These are phyloP conservation scores for Rubia yunnanensis DNA, from an alignment of 257 asterid species.

Conservation along the genomic window DNA sequence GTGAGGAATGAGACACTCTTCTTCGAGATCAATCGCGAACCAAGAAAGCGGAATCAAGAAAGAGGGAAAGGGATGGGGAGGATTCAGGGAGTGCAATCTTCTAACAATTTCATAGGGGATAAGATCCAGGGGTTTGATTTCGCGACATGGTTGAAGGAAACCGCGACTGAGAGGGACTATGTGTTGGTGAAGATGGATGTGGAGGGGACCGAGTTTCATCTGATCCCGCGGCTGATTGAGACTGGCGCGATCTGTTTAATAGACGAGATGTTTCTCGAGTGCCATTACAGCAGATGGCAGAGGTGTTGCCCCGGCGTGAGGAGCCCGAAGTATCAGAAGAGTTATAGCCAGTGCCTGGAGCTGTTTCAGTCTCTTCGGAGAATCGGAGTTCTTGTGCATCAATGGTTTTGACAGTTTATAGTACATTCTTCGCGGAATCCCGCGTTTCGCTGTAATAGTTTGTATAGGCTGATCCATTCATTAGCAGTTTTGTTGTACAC, in stretches of 20 bases:
- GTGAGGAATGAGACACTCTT: conserved; percentile 50
- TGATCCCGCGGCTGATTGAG: conserved; percentile 47
- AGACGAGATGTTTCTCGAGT: conserved; percentile 74
- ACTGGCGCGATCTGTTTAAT: conserved; percentile 55
- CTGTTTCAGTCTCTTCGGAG: conserved; percentile 46
- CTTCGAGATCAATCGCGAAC: conserved; percentile 37
- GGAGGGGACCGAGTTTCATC: conserved; percentile 48
- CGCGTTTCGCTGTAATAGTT: not conserved
- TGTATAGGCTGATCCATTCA: too few species aligned
- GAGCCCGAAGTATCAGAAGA: conserved; percentile 31
- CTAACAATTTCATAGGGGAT: conserved; percentile 24
- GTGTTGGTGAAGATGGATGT: conserved; percentile 74
- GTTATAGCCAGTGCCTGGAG: conserved; percentile 45
- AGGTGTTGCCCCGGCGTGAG: conserved; percentile 44
- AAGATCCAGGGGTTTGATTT: conserved; percentile 57
- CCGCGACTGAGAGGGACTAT: conserved; percentile 32
- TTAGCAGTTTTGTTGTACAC: not conserved
- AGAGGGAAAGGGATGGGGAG: conserved; percentile 51
- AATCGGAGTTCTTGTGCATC: conserved; percentile 59
- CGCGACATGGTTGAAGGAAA: conserved; percentile 42
- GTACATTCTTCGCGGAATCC: not conserved
- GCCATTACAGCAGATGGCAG: conserved; percentile 60
- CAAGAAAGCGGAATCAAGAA: conserved; percentile 26
- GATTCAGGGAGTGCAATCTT: conserved; percentile 40
- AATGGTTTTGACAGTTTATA: conserved; percentile 44